phyloP scores from a whole-genome alignment of 306 rosid species.

The Crataegus laevigata region DNA sequence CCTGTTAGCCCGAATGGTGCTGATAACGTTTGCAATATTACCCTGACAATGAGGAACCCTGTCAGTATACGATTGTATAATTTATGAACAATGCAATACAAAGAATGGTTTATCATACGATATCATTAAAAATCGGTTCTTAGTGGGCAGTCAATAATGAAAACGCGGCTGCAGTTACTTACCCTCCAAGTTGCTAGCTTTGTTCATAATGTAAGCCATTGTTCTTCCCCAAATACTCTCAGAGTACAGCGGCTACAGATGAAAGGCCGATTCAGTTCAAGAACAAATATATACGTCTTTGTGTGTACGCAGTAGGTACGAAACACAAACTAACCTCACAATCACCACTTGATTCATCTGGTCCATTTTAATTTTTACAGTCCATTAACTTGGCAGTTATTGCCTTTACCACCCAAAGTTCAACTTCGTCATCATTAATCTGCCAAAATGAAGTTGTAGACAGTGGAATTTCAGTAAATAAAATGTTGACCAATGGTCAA shows the following conservation, averaged over 20 bases:
- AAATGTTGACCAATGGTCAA: too few species aligned
- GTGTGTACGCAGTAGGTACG: not conserved
- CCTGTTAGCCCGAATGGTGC: conserved; percentile 73
- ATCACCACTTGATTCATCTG: conserved; percentile 85
- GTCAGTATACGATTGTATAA: not conserved
- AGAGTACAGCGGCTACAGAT: conserved; percentile 63
- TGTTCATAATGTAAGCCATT: conserved; percentile 69
- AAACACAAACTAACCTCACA: conserved; percentile 49
- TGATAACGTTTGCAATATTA: conserved; percentile 62
- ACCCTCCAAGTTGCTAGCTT: conserved; percentile 85
- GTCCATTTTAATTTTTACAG: conserved; percentile 93
- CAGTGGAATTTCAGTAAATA: too few species aligned
- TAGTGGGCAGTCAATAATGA: not conserved
- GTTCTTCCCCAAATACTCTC: conserved; percentile 69
- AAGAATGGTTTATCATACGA: not conserved
- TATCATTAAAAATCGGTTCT: not conserved
- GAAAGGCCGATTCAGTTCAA: not conserved
- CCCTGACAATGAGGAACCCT: conserved; percentile 38
- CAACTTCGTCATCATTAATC: conserved; percentile 79
- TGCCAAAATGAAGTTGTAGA: conserved; percentile 27
- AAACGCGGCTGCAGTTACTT: conserved; percentile 17
- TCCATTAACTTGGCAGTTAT: conserved; percentile 73
- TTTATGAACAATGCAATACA: not conserved
- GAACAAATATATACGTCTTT: not conserved
- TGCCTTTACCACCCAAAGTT: conserved; percentile 79